Conservation (phyloP, 768 basidiomycete species). For the Steccherinum ochraceum region DNA sequence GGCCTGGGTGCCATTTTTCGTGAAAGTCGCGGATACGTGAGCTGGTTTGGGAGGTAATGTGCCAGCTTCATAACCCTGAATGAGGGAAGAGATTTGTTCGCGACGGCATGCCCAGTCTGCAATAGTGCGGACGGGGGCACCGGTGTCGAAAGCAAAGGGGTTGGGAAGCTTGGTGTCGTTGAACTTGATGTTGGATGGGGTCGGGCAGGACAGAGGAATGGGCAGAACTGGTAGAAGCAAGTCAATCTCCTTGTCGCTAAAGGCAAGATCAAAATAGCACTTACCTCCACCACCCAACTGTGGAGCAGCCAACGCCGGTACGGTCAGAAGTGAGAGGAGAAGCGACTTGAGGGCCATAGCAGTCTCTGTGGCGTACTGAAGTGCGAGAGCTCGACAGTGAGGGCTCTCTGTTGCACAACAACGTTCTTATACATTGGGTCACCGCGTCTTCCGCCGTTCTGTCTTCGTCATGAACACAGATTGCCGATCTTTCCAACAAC, state of each 20-base stretch:
- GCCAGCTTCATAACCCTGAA: conserved; percentile 51
- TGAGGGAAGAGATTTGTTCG: conserved; percentile 39
- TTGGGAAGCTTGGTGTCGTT: conserved; percentile 42
- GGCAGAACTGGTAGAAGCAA: background rate
- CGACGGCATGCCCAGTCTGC: conserved; percentile 48
- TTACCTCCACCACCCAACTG: background rate
- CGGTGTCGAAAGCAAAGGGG: conserved; percentile 47
- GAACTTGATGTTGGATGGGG: conserved; percentile 21
- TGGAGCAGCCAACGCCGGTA: background rate
- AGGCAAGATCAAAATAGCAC: too few relatives aligned
- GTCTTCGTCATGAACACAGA: background rate
- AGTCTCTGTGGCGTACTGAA: too few relatives aligned
- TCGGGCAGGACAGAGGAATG: conserved; percentile 5
- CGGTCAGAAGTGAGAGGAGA: background rate
- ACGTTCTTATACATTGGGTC: too few relatives aligned
- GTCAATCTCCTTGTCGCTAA: too few relatives aligned
- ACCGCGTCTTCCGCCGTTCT: background rate
- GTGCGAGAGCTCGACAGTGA: too few relatives aligned
- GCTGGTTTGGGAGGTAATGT: conserved; percentile 41
- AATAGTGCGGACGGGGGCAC: conserved; percentile 34
- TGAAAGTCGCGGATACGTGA: conserved; percentile 36
- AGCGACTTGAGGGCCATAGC: background rate
- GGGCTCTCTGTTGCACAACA: too few relatives aligned
- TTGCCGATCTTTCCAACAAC: background rate
- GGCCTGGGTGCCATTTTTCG: conserved; percentile 14